Base-by-base conservation (phyloP, 2,329 filamentous ascomycete species). In the Penicillium paneum region DNA sequence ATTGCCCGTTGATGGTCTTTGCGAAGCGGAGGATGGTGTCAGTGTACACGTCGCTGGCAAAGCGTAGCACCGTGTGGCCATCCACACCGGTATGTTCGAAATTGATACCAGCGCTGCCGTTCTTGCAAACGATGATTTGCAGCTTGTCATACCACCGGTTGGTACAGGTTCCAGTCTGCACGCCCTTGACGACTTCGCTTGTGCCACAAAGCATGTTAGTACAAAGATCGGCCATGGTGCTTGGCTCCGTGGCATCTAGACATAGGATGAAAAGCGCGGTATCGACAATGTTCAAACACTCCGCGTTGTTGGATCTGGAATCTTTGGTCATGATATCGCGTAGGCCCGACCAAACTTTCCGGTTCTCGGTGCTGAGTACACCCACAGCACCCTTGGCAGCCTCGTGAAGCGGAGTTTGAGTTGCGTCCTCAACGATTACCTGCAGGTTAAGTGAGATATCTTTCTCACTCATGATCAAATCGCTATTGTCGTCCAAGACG, bases 121-220 rank as follows among this genome's bases (percentile, higher is more conserved):
- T 99, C 77, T 96, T 96, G 81, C 94, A 97, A 47, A 99, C 94
- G 51, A 99, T 97, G 59, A 99, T 97, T 71, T 99, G 94, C 44
- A 99, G 81, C 78, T 99, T 99, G 76, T 99, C 94, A 69, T 99
- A 99, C 94, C 94, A 99, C 58, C 94, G 83, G 74, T 99, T 99
- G 13, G 93, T 97, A 76, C 94, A 99, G 2, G 94, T 97, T 29
- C 94, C 94, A 41, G 97, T 91, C 74, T 99, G 94, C 2, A 99
- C 90, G 5, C 94, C 94, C 69, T 88, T 89, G 67, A 96, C 89
- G 12, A 97, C 87, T 67, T 94, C 87, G 64, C 88, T 96, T 0
- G 91, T 96, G 41, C 94, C 94, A 67, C 94, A 97, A 12, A 99
- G 88, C 93, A 99, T 97, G 73, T 97, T 99, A 70, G 91, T 91